A percentile compares a stretch with the other conserved stretches of the same genome.
Evolutionary conservation across 495 filamentous ascomycete species (phyloP).

Genomic region (Xylaria bambusicola): DNA sequence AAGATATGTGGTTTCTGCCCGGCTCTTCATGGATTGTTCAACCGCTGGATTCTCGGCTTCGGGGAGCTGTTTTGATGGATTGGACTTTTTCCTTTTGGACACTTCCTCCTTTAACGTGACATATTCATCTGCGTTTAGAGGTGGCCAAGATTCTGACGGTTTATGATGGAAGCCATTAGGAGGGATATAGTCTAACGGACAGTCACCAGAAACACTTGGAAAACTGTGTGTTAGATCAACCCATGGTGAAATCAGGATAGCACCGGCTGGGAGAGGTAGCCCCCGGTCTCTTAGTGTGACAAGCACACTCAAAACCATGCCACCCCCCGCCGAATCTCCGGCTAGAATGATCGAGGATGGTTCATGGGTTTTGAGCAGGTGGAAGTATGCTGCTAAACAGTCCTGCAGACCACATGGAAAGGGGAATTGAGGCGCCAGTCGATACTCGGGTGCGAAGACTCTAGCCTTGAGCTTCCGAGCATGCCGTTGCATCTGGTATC

Average conservation of each 20-base stretch:
- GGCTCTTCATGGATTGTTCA: constrained; percentile 23
- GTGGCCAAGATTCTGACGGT: constrained; percentile 87
- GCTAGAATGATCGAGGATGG: constrained; percentile 77
- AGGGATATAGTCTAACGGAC: constrained; percentile 82
- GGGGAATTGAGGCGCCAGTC: constrained; percentile 89
- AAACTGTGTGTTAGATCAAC: constrained; percentile 93
- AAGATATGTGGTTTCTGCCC: constrained; percentile 47
- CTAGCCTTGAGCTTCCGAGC: constrained; percentile 88
- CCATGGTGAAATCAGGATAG: constrained; percentile 90
- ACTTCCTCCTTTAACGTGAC: constrained; percentile 37
- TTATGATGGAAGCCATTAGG: constrained; percentile 81
- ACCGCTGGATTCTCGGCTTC: constrained; percentile 9
- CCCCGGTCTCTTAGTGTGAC: constrained; percentile 79
- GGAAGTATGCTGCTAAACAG: constrained; percentile 83
- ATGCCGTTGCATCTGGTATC: constrained; percentile 94
- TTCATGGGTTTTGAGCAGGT: constrained; percentile 71
- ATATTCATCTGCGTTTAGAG: constrained; percentile 73
- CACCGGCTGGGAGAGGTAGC: constrained; percentile 82
- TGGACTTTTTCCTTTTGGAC: constrained; percentile 32
- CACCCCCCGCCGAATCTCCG: constrained; percentile 89
- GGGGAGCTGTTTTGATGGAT: constrained; percentile 18
- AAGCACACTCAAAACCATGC: constrained; percentile 79
- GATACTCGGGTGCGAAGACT: constrained; percentile 84
- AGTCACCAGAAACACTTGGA: constrained; percentile 76
- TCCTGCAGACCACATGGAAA: constrained; percentile 92